Evolutionary conservation across 805 yeast genomes (phyloP), one percentile per base, ranked within the genome.

Genomic region (Yamadazyma philogaea): DNA sequence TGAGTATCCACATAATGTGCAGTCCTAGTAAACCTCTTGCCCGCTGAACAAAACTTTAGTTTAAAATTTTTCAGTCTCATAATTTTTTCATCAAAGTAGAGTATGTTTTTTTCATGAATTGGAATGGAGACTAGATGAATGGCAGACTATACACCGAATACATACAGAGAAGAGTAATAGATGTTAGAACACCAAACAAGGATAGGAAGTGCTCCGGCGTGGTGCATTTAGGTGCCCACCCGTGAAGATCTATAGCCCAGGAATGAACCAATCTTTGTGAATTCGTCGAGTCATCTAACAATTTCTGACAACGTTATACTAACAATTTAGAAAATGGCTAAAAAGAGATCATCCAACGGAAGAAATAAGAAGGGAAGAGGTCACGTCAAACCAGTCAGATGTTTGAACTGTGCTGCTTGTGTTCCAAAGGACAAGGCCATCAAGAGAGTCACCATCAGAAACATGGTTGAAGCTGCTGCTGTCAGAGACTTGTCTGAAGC

Each of bases 301-400:
- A 27, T 20, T 19, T 16, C 24, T n/a, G 7, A 33, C 37, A 27
- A 12, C 2, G 22, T 6, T 24, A 38, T 59, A 60, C 63, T 61
- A 61, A 59, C 64, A 46, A 20, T 44, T 27, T 51, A 60, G 61
- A 51, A 75, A 58, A 93, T 93, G 99, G 98, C 99, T 78, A 93
- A 93, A 88, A 93, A 93, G 98, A 91, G 99, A 90, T 89, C 98
- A 77, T 89, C 97, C 93, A 89, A 90, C 97, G 99, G 99, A 84
- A 91, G 99, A 84, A 93, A 93, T 95, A 93, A 93, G 95, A 90
- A 89, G 82, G 98, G 98, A 75, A 93, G 99, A 88, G 99, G 99
- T 74, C 98, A 93, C 96, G 96, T 87, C 77, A 87, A 87, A 78
- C 95, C 96, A 74, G 97, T 91, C 70, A 90, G 99, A 86, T 93